Base-by-base conservation (phyloP, 2,329 filamentous ascomycete genomes). In the Domatiomyces catenatus region DNA sequence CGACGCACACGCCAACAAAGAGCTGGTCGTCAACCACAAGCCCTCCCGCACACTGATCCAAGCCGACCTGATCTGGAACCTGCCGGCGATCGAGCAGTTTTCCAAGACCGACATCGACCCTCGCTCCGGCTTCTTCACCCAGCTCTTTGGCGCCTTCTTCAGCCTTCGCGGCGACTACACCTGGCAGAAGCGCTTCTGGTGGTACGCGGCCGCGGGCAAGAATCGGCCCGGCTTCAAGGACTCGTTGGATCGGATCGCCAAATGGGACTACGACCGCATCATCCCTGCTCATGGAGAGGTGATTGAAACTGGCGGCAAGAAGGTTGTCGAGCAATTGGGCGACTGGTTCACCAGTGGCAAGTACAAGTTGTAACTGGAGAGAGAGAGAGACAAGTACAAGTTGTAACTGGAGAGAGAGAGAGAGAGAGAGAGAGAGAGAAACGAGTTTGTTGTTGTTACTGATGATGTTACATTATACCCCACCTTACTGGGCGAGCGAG, bases 241-340 rank as follows among this genome's bases (percentile, higher is more conserved):
- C 55, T 88, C 83, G 58, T 69, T 87, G 42, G 69, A 67, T 58
- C 74, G 75, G 53, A 90, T 96, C 55, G 72, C 80, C 49, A 64
- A 67, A 50, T 98, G 90, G 90, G 83, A 90, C 52, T 94, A 95
- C 64, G 78, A 83, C 56, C 81, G 81, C 42, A 74, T 96, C 48
- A 81, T 98, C 53, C 88, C 90, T 0, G 96, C 90, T 65, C 92
- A 98, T 67, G 92, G 92, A 7, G 92, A 98, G 69, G 81, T 85
- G 15, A 80, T 96, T 57, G 83, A 92, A 65, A 75, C 64, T 1
- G 76, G 73, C 2, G 88, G 77, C 8, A 94, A 93, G 73, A 75
- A 75, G 8, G 71, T 85, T 15, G 94, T 90, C 58, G 71, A 75
- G 60, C 86, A 84, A 65, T 74, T 93, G 10, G 86, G 94, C 67